Evolutionary conservation across 2,329 filamentous ascomycete genomes (phyloP), one percentile per base, ranked within the genome.

Genomic region (Davidsoniella australis): DNA sequence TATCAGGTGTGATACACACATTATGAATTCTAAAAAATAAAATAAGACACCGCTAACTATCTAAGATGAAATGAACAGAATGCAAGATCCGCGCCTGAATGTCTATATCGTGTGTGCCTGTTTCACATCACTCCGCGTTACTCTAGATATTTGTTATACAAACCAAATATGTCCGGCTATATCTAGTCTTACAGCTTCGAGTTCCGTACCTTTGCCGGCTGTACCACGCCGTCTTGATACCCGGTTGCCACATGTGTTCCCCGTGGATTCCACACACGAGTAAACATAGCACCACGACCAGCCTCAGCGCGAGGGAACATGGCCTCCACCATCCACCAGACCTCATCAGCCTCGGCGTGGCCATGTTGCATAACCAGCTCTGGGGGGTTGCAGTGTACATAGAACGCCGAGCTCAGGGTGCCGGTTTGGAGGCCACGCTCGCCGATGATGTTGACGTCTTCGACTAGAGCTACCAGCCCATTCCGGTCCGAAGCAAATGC

Each of bases 311-410:
- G 59, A 3, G 72, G 69, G 57, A 72, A 75, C 29, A 57, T 64
- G 1, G 63, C 62, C 57, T 76, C 72, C 57, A 73, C 69, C 14
- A 75, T 57, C 72, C 72, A 76, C 72, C 72, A 76, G 10, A 62
- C 62, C 2, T 63, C 60, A 3, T 62, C 63, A 5, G 60, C 56
- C 12, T 55, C 54, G 3, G 33, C 37, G 16, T 29, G 45, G 9
- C 54, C 53, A 17, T 60, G 58, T 20, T 54, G 37, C 67, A 76
- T 73, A 5, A 72, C 63, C 0, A 69, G 65, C 41, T 70, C 66
- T 4, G 66, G 63, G 0, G 63, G 63, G 40, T 73, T 70, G 29
- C 69, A 67, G 51, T 76, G 72, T 5, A 76, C 61, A 16, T 71
- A 70, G 51, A 75, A 71, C 0, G 66, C 67, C 53, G 72, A 73